Conservation (phyloP, 2,329 filamentous ascomycete species). For the Coniochaeta pulveracea region DNA sequence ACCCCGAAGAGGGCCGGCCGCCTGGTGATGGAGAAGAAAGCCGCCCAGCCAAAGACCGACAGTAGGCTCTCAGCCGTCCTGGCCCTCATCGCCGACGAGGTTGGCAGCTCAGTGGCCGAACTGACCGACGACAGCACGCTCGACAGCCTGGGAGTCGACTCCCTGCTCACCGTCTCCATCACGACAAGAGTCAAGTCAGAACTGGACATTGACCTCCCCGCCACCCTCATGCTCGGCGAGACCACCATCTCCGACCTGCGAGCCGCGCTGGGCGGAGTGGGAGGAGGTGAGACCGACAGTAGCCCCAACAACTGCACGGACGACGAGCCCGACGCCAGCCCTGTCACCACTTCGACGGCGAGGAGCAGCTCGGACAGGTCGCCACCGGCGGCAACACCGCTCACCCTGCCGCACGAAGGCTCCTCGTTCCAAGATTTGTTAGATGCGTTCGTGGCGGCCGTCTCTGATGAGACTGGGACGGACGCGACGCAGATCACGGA, state of each 20-base stretch:
- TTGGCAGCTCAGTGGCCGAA: not conserved
- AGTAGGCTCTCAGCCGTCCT: not conserved
- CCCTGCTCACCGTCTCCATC: not conserved
- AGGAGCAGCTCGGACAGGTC: not conserved
- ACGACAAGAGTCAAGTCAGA: not conserved
- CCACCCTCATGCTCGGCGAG: not conserved
- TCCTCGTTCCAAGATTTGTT: not conserved
- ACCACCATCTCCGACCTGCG: not conserved
- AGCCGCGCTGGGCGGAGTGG: not conserved
- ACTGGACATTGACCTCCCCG: not conserved
- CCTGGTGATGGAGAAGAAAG: not conserved
- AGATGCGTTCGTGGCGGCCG: not conserved
- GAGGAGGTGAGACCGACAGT: not conserved
- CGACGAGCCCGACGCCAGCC: not conserved
- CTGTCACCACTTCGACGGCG: not conserved
- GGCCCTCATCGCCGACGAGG: not conserved
- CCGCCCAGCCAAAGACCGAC: not conserved
- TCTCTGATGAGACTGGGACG: conserved; percentile 2
- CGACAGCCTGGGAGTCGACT: not conserved
- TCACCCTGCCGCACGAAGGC: not conserved
- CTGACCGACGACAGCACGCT: not conserved
- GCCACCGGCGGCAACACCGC: not conserved
- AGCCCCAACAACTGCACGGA: not conserved
- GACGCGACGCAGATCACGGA: conserved; percentile 16
- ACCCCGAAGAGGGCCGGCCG: not conserved